Conservation (phyloP, 2,329 filamentous ascomycete genomes). For the Aspergillus sp. region DNA sequence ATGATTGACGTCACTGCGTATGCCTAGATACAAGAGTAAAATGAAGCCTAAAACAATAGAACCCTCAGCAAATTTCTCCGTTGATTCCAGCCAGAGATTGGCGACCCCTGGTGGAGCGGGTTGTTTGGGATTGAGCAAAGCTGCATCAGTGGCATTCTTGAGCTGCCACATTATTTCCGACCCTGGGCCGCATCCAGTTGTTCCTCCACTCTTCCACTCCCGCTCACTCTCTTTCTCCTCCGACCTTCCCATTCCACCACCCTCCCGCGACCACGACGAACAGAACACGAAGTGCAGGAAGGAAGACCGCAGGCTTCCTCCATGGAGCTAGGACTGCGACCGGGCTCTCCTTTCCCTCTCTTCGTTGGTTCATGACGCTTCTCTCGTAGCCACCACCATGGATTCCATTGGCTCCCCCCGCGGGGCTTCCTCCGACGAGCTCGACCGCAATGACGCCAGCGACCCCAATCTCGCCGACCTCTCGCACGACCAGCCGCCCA, state of each 20-base stretch:
- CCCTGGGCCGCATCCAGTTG: background rate
- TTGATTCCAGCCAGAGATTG: background rate
- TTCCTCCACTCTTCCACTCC: slow-evolving; percentile 9
- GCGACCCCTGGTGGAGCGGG: background rate
- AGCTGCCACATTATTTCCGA: background rate
- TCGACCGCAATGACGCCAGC: slow-evolving; percentile 17
- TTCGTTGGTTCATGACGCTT: slow-evolving; percentile 15
- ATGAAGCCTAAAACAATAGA: too few species aligned
- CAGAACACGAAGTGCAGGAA: background rate
- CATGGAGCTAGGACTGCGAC: slow-evolving; percentile 21
- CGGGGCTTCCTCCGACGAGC: slow-evolving; percentile 28
- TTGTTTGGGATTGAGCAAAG: slow-evolving; percentile 5
- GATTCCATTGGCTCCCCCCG: slow-evolving; percentile 32
- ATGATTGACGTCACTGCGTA: too few species aligned
- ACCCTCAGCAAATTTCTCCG: too few species aligned
- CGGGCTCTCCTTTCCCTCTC: slow-evolving; percentile 2
- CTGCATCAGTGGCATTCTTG: slow-evolving; percentile 6
- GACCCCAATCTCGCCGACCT: slow-evolving; percentile 19
- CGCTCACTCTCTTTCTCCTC: background rate
- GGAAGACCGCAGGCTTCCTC: slow-evolving; percentile 7
- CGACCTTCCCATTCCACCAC: background rate
- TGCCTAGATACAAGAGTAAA: too few species aligned
- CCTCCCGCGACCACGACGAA: background rate
- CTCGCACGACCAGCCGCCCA: slow-evolving; percentile 21
- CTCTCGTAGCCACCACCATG: slow-evolving; percentile 28